Evolutionary conservation across 805 yeast genomes (phyloP), one percentile per base, ranked within the genome.

Genomic region (Candida yuanshanica): DNA sequence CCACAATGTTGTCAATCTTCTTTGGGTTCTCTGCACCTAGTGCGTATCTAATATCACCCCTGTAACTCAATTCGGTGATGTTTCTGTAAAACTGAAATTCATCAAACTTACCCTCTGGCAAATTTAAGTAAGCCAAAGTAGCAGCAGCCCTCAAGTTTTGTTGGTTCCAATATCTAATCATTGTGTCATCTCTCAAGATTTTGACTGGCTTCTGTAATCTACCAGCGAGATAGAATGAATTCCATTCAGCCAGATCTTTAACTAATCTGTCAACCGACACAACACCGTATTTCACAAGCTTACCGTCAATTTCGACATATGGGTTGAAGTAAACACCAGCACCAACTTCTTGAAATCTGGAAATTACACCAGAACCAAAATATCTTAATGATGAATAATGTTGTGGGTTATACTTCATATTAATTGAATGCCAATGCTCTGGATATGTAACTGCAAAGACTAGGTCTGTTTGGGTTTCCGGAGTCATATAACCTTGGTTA

Each of bases 291-390:
- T 93, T 93, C 35, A 91, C 76, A 38, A 74, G 59, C 27, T 68
- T 62, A 9, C 79, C 76, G 40, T 74, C 69, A 40, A 89, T 69
- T 35, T 74, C 70, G 7, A 86, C 88, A 60, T 75, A 93, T 4
- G 99, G 98, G 57, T 93, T 93, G 69, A 87, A 93, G 60, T 91
- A 93, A 4, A 91, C 83, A 7, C 97, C 96, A 0, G 95, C 93
- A 1, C 95, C 96, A 16, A 75, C 48, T 26, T 77, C 74, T 57
- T 83, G 89, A 14, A 83, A 73, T 44, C 60, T 63, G 3, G 81
- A 65, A 8, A 86, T 72, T 1, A 72, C 66, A 12, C 70, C 63
- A 1, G 85, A 64, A 0, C 95, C 95, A 20, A 83, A 68, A 40
- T 58, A 63, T 44, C 74, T 70, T 38, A 88, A 50, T 5, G 74